Conservation (phyloP, 805 yeast genomes). For the Sugiyamaella floridensis region DNA sequence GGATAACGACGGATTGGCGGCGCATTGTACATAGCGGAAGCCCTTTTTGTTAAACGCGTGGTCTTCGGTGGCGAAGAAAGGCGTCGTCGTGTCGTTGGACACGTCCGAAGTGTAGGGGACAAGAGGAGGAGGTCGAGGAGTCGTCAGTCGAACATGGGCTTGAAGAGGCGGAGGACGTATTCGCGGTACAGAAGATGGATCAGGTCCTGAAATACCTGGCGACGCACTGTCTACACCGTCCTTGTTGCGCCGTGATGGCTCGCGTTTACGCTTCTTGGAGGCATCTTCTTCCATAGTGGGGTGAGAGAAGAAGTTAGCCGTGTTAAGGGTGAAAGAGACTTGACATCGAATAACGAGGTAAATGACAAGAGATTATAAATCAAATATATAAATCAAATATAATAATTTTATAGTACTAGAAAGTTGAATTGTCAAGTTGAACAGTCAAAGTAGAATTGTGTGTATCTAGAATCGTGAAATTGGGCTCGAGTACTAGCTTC, state of each 20-base stretch:
- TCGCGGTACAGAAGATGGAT: constrained; percentile 1
- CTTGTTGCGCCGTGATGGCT: background rate
- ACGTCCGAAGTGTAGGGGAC: constrained; percentile 3
- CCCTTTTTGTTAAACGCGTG: constrained; percentile 74
- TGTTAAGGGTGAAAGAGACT: background rate
- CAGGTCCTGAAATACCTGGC: background rate
- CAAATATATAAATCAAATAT: no score
- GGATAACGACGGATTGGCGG: constrained; percentile 50
- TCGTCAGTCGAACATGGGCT: constrained; percentile 7
- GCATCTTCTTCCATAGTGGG: constrained; percentile 3
- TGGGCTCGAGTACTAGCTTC: no score
- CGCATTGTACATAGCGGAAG: constrained; percentile 72
- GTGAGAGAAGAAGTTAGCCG: background rate
- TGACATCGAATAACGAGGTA: no score
- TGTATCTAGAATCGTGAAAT: no score
- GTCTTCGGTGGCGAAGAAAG: constrained; percentile 54
- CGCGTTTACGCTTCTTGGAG: constrained; percentile 2
- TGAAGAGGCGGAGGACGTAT: constrained; percentile 16
- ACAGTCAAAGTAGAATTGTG: background rate
- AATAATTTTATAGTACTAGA: background rate
- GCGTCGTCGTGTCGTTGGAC: background rate
- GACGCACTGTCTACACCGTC: background rate
- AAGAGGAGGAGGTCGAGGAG: constrained; percentile 11
- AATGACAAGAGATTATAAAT: no score
- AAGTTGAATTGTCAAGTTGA: background rate